Percentiles rank a stretch among this genome's conserved stretches.
Evolutionary conservation across 179 eudicot genomes (phyloP).

Genomic region (Vitellaria paradoxa): DNA sequence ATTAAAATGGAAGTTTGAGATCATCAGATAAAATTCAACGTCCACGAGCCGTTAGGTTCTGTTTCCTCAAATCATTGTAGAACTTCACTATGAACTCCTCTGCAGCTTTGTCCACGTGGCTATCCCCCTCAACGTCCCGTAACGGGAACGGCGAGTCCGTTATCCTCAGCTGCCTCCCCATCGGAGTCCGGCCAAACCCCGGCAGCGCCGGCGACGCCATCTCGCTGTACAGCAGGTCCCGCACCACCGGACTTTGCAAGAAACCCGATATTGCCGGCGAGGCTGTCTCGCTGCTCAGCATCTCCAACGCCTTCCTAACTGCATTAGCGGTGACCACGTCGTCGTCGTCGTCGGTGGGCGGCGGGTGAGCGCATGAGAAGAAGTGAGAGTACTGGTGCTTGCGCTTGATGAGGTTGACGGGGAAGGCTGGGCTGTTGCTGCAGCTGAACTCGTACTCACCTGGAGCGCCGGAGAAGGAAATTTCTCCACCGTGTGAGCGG

Average conservation of each 20-base stretch:
- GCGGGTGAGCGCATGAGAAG: constrained; percentile 16
- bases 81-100: constrained; percentile 55
- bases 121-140: constrained; percentile 18
- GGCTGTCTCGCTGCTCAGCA: constrained; percentile 33
- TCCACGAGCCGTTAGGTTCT: constrained; percentile 13
- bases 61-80: constrained; percentile 45
- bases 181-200: constrained; percentile 55
- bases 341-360: constrained; percentile 14
- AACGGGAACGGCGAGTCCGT: constrained; percentile 61
- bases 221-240: constrained; percentile 36
- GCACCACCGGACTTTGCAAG: constrained; percentile 38
- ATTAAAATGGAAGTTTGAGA: too few relatives aligned
- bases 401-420: constrained; percentile 23
- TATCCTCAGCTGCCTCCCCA: constrained; percentile 50
- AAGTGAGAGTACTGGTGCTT: constrained; percentile 5
- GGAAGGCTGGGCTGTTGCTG: constrained; percentile 33
- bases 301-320: constrained; percentile 31
- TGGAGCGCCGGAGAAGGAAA: not conserved
- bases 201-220: constrained; percentile 41
- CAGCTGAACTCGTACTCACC: constrained; percentile 49
- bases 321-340: not conserved
- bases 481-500: not conserved
- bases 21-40: too few relatives aligned
- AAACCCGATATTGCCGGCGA: constrained; percentile 43
- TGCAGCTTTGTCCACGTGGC: constrained; percentile 53